Base-by-base conservation (phyloP, 352 stramenopile species). In the Thalassiosira pacifica region DNA sequence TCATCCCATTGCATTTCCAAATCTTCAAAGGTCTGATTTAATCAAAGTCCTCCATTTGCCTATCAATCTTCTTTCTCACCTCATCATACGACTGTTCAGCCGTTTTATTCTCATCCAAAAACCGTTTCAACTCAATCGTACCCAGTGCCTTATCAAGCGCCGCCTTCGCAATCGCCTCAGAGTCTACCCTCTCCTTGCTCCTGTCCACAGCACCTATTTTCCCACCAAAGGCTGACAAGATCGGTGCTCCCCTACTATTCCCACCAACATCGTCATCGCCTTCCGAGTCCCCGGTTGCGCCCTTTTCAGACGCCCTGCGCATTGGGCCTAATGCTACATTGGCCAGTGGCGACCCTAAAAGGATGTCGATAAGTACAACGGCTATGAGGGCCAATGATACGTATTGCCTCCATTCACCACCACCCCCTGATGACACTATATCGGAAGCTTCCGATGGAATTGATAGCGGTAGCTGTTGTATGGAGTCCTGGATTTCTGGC, bases 341-440 rank as follows among this genome's bases (percentile, higher is more conserved):
- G 13, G 85, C 89, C 9, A 93, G 4, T 11, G 91, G 91, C 5
- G 80, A 92, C 68, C 91, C 91, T 18, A 95, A 53, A 0, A 92
- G 48, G 83, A 95, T 95, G 72, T 95, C 91, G 3, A 94, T 26
- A n/a, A 95, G 86, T 6, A 95, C 90, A n/a, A 18, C 73, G n/a
- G 63, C 48, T 34, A 82, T 90, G 4, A 95, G 82, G 29, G 83
- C 68, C 1, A 93, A 73, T 27, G 89, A 89, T 26, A 95, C 88
- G 61, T 95, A 95, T 77, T 93, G 88, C 55, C 91, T 78, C 89
- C 91, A 94, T 61, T 79, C 88, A 72, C 89, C 83, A 24, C 6
- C 66, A 5, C 76, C 82, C 13, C 61, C 67, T 32, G 69, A 26
- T 34, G 68, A 13, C 31, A 83, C 19, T 27, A 80, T 34, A 31